Base-by-base conservation (phyloP, 2,329 filamentous ascomycete genomes). In the Calonectria hawksworthii region DNA sequence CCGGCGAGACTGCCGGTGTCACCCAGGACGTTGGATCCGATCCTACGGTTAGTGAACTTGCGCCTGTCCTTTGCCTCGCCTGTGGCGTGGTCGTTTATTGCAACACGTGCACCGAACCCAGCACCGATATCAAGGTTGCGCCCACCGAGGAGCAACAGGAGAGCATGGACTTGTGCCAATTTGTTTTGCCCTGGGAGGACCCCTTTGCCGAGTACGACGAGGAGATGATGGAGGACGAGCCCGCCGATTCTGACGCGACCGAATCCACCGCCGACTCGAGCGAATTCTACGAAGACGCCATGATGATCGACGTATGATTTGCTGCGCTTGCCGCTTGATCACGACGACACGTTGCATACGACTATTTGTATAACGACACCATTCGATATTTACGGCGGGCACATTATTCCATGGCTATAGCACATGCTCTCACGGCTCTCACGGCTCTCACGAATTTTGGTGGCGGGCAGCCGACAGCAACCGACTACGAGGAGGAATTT, bases 11-110 rank as follows among this genome's bases (percentile, higher is more conserved):
- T 51, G 96, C 97, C 74, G 97, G 98, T 87, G 96, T 99, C 82
- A 98, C 96, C 76, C 95, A 98, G 86, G 98, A 99, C 87, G 96
- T 99, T 83, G 95, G 94, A 84, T 96, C 95, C 83, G 97, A 99
- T 91, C 97, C 97, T 87, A 99, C 98, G 93, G 96, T 99, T 94
- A 92, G 96, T 98, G 84, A 86, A 80, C 80, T 85, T 83, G 83
- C 85, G 83, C 83, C 83, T 76, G 77, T 85, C 72, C 77, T 87
- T 74, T 91, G 89, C 83, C 83, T 88, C 69, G 82, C 85, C 74
- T 91, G 89, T 80, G 89, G 88, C 77, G 71, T 76, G 70, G 79
- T 87, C 75, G 84, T 90, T 74, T 80, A 82, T 61, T 90, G 88
- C 82, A 81, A 79, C 74, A 82, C 80, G 32, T 89, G 88, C 75